Conservation (phyloP, 225 moss, liverwort and hornwort genomes). For the Antitrichia curtipendula region DNA sequence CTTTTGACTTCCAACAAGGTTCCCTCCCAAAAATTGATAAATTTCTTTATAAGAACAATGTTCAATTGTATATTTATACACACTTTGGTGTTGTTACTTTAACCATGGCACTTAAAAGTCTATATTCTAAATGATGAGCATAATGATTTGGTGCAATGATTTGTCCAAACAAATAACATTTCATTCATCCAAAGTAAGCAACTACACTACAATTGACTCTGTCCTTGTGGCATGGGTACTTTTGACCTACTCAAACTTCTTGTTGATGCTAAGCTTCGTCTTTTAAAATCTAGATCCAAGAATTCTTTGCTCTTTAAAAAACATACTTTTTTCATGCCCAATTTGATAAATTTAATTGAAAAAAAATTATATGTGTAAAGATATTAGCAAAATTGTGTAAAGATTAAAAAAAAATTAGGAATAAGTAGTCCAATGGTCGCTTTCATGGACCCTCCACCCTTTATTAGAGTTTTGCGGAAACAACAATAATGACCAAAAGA, state of each 20-base stretch:
- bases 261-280: fast-evolving
- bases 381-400: neutral
- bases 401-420: neutral
- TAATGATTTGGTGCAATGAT: neutral
- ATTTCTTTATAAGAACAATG: neutral
- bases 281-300: fast-evolving
- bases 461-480: neutral
- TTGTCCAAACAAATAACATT: neutral
- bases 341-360: neutral
- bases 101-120: fast-evolving
- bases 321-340: fast-evolving
- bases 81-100: fast-evolving
- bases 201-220: fast-evolving
- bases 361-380: neutral
- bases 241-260: neutral
- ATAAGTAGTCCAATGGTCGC: too few species aligned
- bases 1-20: neutral
- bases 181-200: neutral
- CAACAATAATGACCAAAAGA: neutral
- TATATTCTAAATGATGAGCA: neutral
- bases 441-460: neutral
- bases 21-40: too few species aligned
- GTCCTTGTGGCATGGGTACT: fast-evolving
- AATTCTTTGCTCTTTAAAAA: neutral
- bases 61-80: fast-evolving